Evolutionary conservation across 768 basidiomycete genomes (phyloP).

Genomic region (Daedaleopsis nitida): DNA sequence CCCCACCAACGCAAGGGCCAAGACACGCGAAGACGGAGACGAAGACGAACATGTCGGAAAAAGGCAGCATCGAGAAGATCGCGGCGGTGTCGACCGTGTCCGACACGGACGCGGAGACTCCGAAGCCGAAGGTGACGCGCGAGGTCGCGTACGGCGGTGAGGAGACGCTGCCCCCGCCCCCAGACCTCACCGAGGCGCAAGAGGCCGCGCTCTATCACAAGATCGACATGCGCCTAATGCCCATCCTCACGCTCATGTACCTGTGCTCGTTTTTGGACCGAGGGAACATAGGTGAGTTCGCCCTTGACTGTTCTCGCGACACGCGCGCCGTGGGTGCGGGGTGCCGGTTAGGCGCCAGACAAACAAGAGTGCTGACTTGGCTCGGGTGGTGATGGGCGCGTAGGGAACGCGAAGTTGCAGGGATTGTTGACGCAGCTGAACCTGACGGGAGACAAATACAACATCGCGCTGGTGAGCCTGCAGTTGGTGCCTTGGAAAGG

Average conservation of each 20-base stretch:
- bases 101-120: not conserved
- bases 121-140: not conserved
- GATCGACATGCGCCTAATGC: slow-evolving; percentile 33
- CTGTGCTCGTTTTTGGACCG: slow-evolving; percentile 33
- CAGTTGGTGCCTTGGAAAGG: not conserved
- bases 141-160: slow-evolving; percentile 46
- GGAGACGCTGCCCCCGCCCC: slow-evolving; percentile 46
- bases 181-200: slow-evolving; percentile 47
- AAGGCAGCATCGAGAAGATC: slow-evolving; percentile 2
- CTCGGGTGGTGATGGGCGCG: not conserved
- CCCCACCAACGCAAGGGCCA: not conserved
- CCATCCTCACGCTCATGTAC: slow-evolving; percentile 34
- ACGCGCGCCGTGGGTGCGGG: no score
- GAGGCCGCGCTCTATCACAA: slow-evolving; percentile 42
- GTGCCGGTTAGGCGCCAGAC: not conserved
- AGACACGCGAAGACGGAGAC: not conserved
- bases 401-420: slow-evolving; percentile 30
- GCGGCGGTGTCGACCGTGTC: not conserved
- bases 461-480: slow-evolving; percentile 58
- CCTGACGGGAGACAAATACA: slow-evolving; percentile 61
- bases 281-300: slow-evolving; percentile 22
- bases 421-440: slow-evolving; percentile 59
- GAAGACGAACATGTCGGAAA: not conserved
- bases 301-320: not conserved
- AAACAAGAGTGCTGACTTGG: not conserved